Evolutionary conservation across 2,329 filamentous ascomycete genomes (phyloP), one percentile per base, ranked within the genome.

Genomic region (Alternaria rosae): DNA sequence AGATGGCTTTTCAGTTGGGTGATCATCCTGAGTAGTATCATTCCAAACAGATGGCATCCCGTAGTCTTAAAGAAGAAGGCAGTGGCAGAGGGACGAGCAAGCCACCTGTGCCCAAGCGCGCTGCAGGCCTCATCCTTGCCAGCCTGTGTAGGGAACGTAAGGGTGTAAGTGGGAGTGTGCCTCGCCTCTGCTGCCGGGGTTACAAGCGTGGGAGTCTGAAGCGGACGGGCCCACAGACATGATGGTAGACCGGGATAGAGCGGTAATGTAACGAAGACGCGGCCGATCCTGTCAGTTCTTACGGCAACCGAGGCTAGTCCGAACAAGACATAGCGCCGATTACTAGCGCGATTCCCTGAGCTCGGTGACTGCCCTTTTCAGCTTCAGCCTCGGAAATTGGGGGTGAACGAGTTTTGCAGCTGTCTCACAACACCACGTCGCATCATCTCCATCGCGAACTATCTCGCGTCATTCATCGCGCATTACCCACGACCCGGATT

Each of bases 21-120:
- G 66, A 47, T 65, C 70, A 72, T 72, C 59, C 61, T 64, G 64
- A 51, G 56, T 61, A 63, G 64, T 62, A 70, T 67, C 64, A 57
- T 51, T 61, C 60, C 64, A 59, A 62, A 61, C 54, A 42, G 64
- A 66, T 65, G 72, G 68, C 70, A 67, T 58, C 48, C 44, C 45
- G 66, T 67, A 67, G 65, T 73, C 70, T 72, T 74, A 71, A 73
- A 69, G 45, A 57, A 65, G 57, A 60, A 53, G 63, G 60, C 48
- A 50, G 51, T 56, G 57, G 30, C 51, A 58, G 51, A 45, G 61
- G 67, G 61, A 61, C 42, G 61, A 65, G 53, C 64, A 60, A 60
- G 68, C 66, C 73, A 72, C 70, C 70, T 70, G 69, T 69, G 61
- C 51, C 61, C 56, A 56, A 56, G 56, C 28, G 50, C 54, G 45